These are phyloP conservation scores for Salix koriyanagi DNA, from an alignment of 345 rosid species.

Conservation along the genomic window DNA sequence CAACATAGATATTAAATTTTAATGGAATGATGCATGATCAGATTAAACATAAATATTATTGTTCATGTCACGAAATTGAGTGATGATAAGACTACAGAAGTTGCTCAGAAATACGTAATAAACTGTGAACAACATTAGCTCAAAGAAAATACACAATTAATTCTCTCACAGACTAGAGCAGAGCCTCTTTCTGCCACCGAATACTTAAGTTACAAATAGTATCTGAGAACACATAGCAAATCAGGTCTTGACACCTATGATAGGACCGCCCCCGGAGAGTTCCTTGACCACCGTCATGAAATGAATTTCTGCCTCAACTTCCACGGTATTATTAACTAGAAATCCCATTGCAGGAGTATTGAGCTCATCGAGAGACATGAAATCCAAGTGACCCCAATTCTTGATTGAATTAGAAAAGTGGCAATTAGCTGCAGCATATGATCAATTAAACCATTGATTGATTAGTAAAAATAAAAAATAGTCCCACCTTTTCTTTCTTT, in stretches of 20 bases:
- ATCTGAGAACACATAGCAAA: background rate
- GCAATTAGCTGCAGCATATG: background rate
- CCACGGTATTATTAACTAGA: background rate
- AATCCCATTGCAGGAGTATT: background rate
- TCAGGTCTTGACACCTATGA: background rate
- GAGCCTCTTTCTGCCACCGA: background rate
- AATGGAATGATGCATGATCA: too few species aligned
- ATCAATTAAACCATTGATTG: background rate
- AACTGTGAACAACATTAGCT: background rate
- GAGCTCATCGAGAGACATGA: slow-evolving; percentile 1
- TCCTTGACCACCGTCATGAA: background rate
- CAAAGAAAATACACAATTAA: background rate
- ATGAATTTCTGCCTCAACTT: background rate
- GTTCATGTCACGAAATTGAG: too few species aligned
- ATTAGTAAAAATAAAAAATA: background rate
- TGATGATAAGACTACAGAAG: too few species aligned
- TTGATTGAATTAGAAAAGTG: background rate
- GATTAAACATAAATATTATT: too few species aligned
- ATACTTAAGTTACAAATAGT: background rate
- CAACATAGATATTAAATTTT: too few species aligned
- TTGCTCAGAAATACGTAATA: too few species aligned
- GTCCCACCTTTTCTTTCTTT: background rate
- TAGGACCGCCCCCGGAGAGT: background rate
- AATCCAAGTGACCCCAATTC: background rate
- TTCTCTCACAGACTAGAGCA: background rate